Conservation (phyloP, 2,329 filamentous ascomycete species). For the Scedosporium minutisporum region DNA sequence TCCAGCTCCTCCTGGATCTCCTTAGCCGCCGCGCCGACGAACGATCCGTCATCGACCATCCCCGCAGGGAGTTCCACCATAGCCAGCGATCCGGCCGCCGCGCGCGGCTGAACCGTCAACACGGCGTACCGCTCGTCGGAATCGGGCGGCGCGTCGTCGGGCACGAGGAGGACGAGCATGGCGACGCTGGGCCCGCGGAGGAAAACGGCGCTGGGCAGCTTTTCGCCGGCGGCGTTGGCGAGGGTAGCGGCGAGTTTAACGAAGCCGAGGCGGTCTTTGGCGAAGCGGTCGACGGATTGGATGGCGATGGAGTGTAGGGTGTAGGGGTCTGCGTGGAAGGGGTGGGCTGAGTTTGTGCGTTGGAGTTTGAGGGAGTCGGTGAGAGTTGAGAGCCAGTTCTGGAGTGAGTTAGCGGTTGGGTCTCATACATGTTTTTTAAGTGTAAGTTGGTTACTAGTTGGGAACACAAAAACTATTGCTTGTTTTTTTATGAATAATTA, state of each 20-base stretch:
- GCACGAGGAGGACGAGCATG: conserved; percentile 47
- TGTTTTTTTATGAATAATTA: no score
- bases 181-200: conserved; percentile 51
- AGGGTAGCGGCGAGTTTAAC: conserved; percentile 43
- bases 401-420: not conserved
- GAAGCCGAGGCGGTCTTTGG: conserved; percentile 39
- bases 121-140: conserved; percentile 42
- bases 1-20: conserved; percentile 54
- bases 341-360: conserved; percentile 26
- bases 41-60: conserved; percentile 47
- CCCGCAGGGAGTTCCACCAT: conserved; percentile 50
- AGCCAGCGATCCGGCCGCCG: conserved; percentile 43
- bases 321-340: conserved; percentile 47
- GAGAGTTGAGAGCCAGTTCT: conserved; percentile 42
- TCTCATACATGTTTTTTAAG: not conserved
- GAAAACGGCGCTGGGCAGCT: conserved; percentile 44
- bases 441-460: not conserved
- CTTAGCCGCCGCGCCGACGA: conserved; percentile 46
- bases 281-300: conserved; percentile 45
- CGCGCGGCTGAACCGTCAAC: conserved; percentile 49
- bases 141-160: conserved; percentile 30
- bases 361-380: conserved; percentile 37
- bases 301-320: conserved; percentile 37
- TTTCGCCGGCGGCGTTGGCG: conserved; percentile 35
- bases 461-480: no score